Evolutionary conservation across 495 filamentous ascomycete genomes (phyloP).

Genomic region (Cudoniella acicularis): DNA sequence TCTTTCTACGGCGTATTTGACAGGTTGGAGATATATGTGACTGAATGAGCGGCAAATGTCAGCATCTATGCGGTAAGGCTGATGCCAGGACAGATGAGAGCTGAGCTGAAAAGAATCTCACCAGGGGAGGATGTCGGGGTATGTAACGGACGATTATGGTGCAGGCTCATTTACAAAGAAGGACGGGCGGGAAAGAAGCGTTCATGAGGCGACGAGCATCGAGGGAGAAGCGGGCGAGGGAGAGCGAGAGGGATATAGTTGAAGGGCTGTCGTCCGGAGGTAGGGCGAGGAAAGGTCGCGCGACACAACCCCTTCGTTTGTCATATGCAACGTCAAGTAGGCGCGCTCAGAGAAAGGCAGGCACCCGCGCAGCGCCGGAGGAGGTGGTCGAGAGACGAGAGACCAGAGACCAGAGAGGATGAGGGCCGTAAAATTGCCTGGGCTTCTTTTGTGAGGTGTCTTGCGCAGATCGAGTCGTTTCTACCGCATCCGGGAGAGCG

Average conservation of each 20-base stretch:
- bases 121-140: constrained; percentile 18
- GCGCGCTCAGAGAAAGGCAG: constrained; percentile 15
- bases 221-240: constrained; percentile 8
- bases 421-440: constrained; percentile 12
- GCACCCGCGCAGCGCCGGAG: constrained; percentile 17
- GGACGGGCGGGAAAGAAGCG: constrained; percentile 1
- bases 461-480: constrained; percentile 6
- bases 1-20: constrained; percentile 17
- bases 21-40: constrained; percentile 25
- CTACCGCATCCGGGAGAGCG: constrained; percentile 11
- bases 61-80: constrained; percentile 27
- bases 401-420: constrained; percentile 5
- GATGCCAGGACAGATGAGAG: constrained; percentile 13
- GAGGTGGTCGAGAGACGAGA: not conserved
- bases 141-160: constrained; percentile 23
- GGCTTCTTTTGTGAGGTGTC: constrained; percentile 11
- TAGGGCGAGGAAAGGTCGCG: constrained; percentile 24
- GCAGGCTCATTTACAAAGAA: constrained; percentile 26
- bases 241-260: constrained; percentile 16
- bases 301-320: constrained; percentile 28
- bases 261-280: constrained; percentile 12
- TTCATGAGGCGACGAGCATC: constrained; percentile 22
- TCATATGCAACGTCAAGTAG: constrained; percentile 18
- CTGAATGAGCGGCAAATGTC: constrained; percentile 16
- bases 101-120: constrained; percentile 20